Percentiles rank a stretch among this genome's conserved stretches.
phyloP scores from a whole-genome alignment of 2,329 filamentous ascomycete genomes.

The Botrytis elliptica region DNA sequence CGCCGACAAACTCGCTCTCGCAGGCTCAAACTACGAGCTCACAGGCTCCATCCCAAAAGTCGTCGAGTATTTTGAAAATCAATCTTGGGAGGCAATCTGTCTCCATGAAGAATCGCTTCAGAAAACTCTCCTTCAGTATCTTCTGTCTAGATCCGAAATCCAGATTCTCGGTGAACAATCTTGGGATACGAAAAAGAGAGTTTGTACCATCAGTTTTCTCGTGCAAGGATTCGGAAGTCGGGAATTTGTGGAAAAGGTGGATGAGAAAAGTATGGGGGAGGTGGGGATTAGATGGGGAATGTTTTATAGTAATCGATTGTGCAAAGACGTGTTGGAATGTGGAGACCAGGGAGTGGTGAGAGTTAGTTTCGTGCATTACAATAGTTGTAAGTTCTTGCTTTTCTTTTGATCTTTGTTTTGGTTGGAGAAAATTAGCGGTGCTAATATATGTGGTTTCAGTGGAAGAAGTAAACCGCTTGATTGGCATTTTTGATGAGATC shows the following conservation, averaged over 20 bases:
- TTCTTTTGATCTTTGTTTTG: neutral
- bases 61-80: conserved; percentile 55
- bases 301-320: conserved; percentile 66
- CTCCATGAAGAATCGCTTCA: conserved; percentile 62
- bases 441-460: conserved; percentile 42
- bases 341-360: conserved; percentile 62
- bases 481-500: conserved; percentile 50
- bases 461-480: conserved; percentile 54
- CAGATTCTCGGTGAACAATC: conserved; percentile 58
- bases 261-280: conserved; percentile 50
- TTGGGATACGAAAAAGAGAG: conserved; percentile 49
- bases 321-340: conserved; percentile 57
- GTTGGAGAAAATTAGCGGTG: neutral
- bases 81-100: conserved; percentile 52
- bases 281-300: conserved; percentile 66
- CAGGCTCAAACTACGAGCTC: conserved; percentile 70
- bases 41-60: conserved; percentile 61
- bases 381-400: conserved; percentile 54
- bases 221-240: conserved; percentile 56
- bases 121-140: conserved; percentile 56
- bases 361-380: conserved; percentile 73
- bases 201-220: conserved; percentile 67
- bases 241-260: conserved; percentile 60
- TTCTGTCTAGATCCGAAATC: conserved; percentile 52
- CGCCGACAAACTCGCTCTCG: conserved; percentile 66